Base-by-base conservation (phyloP, 2,329 filamentous ascomycete genomes). In the Fusarium humuli region DNA sequence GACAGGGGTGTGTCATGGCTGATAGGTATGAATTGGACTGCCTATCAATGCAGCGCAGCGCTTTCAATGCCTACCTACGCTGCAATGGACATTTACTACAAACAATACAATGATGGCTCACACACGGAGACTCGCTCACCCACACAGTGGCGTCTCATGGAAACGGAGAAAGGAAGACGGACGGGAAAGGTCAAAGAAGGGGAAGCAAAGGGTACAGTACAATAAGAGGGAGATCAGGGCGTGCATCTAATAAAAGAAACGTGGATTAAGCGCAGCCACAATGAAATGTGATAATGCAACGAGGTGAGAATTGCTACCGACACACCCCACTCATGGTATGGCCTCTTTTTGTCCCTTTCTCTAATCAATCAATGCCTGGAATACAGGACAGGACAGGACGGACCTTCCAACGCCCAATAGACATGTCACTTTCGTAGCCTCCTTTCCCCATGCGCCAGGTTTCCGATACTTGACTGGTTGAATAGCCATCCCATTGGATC, bases 401-500 rank as follows among this genome's bases (percentile, higher is more conserved):
- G n/a, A 63, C 67, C 53, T 22, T 47, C 55, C 67, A 70, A 63
- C 45, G 34, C 32, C 54, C 67, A 67, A 59, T 59, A 30, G 34
- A 47, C 52, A 37, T 58, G 37, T 61, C 49, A 34, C 32, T 44
- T 47, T 42, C 47, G 30, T 46, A 44, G 58, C 53, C 63, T 65
- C 68, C 47, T 67, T 73, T 68, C 67, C 69, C 67, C 56, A 73
- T 71, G 63, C 65, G 60, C 64, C 62, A 73, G 57, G 42, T 57
- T 61, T 65, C 58, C 53, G 55, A 65, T 57, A 55, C 56, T 59
- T 44, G 54, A 69, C 60, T 48, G 32, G 32, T 34, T 18, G 32
- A 34, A 34, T 10, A 34, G 16, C 32, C 32, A 34, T 34, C 10
- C 16, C 32, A 34, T 34, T 34, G 32, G 16, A 34, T 34, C 32